A percentile compares a stretch with the other conserved stretches of the same genome.
These are phyloP conservation scores for Diversispora epigaea DNA, from an alignment of 192 early-diverging fungal species.

Conservation along the genomic window DNA sequence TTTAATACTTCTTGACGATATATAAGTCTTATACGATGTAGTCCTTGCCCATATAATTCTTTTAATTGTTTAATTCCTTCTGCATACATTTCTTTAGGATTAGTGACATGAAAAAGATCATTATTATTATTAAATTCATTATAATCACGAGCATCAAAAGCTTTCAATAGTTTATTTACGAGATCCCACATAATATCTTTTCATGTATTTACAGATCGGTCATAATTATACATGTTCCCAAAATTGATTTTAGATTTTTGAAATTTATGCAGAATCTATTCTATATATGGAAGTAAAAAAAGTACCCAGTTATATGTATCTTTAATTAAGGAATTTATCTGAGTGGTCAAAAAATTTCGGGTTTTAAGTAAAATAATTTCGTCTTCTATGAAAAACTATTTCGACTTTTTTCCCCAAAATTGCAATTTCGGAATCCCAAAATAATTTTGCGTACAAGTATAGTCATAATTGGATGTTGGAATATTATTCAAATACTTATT, in stretches of 20 bases:
- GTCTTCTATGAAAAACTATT: no score
- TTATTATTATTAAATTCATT: not conserved
- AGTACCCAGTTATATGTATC: no score
- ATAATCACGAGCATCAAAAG: not conserved
- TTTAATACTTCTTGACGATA: slow-evolving; percentile 3
- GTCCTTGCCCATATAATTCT: not conserved
- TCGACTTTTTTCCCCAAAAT: no score
- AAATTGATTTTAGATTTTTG: no score
- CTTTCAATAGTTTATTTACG: not conserved
- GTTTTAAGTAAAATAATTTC: no score
- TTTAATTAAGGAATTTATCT: no score
- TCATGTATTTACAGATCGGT: not conserved
- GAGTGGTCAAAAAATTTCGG: no score
- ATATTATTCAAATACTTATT: slow-evolving; percentile 1
- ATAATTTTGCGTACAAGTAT: no score
- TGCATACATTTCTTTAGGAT: not conserved
- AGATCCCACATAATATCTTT: not conserved
- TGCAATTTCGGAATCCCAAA: no score
- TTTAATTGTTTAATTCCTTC: slow-evolving; percentile 4
- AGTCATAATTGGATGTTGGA: not conserved
- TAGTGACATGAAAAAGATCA: not conserved
- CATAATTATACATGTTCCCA: no score
- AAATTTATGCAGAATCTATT: no score
- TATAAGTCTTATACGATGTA: not conserved
- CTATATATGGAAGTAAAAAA: no score